Evolutionary conservation across 225 moss, liverwort and hornwort species (phyloP).

Genomic region (Lunularia cruciata): DNA sequence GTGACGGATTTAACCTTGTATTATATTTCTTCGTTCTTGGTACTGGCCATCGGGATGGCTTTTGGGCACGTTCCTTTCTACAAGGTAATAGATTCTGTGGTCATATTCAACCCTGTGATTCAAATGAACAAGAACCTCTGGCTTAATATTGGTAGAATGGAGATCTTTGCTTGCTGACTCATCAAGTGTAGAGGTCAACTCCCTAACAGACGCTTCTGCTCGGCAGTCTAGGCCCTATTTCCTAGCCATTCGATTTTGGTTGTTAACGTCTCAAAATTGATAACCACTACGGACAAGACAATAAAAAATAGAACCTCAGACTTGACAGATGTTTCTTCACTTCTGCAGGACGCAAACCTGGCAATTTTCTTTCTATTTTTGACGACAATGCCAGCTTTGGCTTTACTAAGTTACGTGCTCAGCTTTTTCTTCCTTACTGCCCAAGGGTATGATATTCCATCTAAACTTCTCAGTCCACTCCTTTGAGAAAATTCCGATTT

Average conservation of each 20-base stretch:
- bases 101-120: no score
- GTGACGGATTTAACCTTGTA: conserved; percentile 64
- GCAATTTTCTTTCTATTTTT: conserved; percentile 64
- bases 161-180: neutral
- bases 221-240: no score
- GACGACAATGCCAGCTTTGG: conserved; percentile 68
- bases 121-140: no score
- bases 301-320: no score
- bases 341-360: conserved; percentile 67
- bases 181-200: neutral
- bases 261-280: no score
- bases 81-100: conserved; percentile 44
- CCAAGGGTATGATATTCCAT: conserved; percentile 42
- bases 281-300: no score
- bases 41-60: conserved; percentile 59
- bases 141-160: neutral
- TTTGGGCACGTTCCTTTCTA: conserved; percentile 81
- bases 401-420: conserved; percentile 63
- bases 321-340: no score
- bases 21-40: conserved; percentile 51
- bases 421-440: conserved; percentile 65
- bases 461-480: neutral
- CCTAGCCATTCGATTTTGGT: no score
- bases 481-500: no score
- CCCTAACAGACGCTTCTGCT: neutral